Conservation (phyloP, 73 alveolate species). For the Effrenium voratum region DNA sequence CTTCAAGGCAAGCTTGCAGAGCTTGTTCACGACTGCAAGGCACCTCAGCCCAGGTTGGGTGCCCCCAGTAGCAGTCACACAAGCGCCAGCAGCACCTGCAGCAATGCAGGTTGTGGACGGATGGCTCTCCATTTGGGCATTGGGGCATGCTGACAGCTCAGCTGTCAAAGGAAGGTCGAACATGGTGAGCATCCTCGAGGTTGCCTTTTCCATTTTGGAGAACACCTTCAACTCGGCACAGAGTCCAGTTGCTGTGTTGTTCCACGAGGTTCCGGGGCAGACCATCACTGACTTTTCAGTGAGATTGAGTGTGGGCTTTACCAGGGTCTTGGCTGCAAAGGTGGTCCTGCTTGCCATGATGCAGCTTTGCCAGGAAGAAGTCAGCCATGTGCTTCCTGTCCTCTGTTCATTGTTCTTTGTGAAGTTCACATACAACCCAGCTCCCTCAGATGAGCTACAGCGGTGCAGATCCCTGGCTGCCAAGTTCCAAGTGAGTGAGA, state of each 20-base stretch:
- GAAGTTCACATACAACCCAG: neutral
- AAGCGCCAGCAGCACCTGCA: neutral
- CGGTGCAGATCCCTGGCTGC: constrained; percentile 9
- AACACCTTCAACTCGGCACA: neutral
- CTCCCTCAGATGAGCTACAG: neutral
- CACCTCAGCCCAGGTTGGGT: neutral
- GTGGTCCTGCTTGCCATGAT: neutral
- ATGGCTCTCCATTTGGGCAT: neutral
- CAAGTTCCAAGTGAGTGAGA: constrained; percentile 38
- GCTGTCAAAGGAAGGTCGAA: neutral
- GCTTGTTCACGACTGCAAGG: neutral
- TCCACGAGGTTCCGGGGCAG: neutral
- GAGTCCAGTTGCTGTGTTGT: neutral
- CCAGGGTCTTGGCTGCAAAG: neutral
- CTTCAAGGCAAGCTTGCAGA: neutral
- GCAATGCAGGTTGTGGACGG: neutral
- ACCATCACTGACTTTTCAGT: neutral
- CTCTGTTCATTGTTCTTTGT: constrained; percentile 24
- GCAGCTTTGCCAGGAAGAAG: neutral
- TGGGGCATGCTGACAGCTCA: neutral
- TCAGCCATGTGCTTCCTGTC: neutral
- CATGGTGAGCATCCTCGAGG: constrained; percentile 36
- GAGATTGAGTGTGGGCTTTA: neutral
- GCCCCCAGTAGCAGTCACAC: neutral
- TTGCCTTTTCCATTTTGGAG: constrained; percentile 6